Evolutionary conservation across 2,329 filamentous ascomycete genomes (phyloP), one percentile per base, ranked within the genome.

Genomic region (Fusarium newnesense): DNA sequence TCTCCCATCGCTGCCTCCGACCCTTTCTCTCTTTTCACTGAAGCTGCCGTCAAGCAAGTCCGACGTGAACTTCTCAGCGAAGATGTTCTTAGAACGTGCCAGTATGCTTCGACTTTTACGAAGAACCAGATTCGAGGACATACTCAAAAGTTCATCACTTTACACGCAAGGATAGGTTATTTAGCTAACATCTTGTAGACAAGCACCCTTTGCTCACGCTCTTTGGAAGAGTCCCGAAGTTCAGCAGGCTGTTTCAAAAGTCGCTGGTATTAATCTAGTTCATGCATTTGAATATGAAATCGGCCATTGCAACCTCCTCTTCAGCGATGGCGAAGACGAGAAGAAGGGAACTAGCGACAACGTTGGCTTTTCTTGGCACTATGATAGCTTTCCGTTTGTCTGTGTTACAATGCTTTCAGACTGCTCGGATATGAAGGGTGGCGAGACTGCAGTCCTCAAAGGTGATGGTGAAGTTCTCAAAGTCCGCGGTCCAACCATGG

Each of bases 381-480:
- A 83, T 2, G 91, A 92, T 78, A 90, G 87, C 76, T 92, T 90
- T 76, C 89, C 90, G 0, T 92, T 92, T 76, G 90, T 92, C n/a
- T 92, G 89, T 72, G 90, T 92, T n/a, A 85, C 87, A 12, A 92
- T 92, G 89, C 84, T 92, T 34, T 90, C 88, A 40, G 89, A 92
- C 75, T 91, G 89, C 71, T 85, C 84, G 0, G 82, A 84, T 42
- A 92, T 92, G 90, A 81, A 90, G 18, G 90, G 90, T 15, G 90
- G 90, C 8, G 90, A 92, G 80, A 92, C 90, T 2, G 89, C 87
- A 4, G 78, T 92, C n/a, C 84, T 85, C 42, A 89, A 83, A 3
- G 86, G 83, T 3, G 82, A 83, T 30, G 88, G 88, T 6, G 84
- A 88, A 5, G 83, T 90, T 21, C 79, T 89, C 67, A 90, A 90